These are phyloP conservation scores for Melampsora abietis-canadensis DNA, from an alignment of 1,284 basidiomycete genomes.

Conservation along the genomic window DNA sequence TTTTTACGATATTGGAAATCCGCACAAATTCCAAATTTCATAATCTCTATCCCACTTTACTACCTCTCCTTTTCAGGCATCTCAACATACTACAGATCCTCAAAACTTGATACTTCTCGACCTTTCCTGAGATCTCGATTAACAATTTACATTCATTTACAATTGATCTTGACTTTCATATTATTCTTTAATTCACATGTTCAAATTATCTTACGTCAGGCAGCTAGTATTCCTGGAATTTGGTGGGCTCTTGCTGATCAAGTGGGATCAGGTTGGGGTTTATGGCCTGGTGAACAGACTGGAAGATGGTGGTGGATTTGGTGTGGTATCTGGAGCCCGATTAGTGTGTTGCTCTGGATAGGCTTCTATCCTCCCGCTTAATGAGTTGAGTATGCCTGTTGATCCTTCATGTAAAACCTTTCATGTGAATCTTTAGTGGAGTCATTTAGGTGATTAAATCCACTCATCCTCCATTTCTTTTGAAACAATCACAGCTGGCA, in stretches of 20 bases:
- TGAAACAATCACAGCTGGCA: too few species aligned
- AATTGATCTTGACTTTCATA: constrained; percentile 3
- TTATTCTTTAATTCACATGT: constrained; percentile 34
- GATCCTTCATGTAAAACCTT: too few species aligned
- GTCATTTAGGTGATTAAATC: too few species aligned
- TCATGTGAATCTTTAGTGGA: too few species aligned
- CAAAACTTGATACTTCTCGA: background rate
- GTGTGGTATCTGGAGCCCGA: constrained; percentile 9
- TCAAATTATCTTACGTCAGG: constrained; percentile 32
- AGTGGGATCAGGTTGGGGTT: constrained; percentile 5
- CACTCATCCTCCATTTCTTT: too few species aligned
- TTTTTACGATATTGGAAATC: constrained; percentile 31
- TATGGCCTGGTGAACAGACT: background rate
- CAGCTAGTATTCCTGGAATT: constrained; percentile 13
- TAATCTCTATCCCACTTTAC: constrained; percentile 25
- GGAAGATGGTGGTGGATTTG: constrained; percentile 18
- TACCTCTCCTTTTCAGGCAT: constrained; percentile 10
- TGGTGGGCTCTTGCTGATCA: constrained; percentile 33
- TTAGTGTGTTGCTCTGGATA: constrained; percentile 25
- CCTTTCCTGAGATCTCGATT: constrained; percentile 8
- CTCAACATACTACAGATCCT: background rate
- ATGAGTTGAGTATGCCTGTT: too few species aligned
- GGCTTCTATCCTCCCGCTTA: constrained; percentile 38
- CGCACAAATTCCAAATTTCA: constrained; percentile 14
- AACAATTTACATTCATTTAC: constrained; percentile 16